Evolutionary conservation across 495 filamentous ascomycete genomes (phyloP).

Genomic region (Coniosporium apollinis): DNA sequence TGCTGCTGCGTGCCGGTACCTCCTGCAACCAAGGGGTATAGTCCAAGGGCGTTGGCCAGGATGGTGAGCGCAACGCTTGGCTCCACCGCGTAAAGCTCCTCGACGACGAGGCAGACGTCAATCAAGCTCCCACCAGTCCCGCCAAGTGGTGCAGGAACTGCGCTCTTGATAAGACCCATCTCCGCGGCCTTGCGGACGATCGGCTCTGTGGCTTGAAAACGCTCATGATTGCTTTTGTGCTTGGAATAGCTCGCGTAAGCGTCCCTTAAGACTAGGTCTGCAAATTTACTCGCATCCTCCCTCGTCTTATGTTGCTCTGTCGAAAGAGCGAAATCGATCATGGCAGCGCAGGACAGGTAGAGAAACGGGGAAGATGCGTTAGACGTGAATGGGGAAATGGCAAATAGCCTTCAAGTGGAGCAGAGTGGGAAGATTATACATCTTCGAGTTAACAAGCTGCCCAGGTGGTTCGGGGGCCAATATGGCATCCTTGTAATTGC

Average conservation of each 20-base stretch:
- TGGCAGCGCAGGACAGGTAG: neutral
- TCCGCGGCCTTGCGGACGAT: slow-evolving; percentile 27
- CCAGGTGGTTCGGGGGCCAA: no score
- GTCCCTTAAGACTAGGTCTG: neutral
- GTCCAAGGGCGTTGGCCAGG: slow-evolving; percentile 33
- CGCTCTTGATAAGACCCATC: slow-evolving; percentile 31
- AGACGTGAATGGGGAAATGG: no score
- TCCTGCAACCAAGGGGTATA: slow-evolving; percentile 30
- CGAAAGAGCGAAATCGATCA: slow-evolving; percentile 1
- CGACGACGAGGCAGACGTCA: slow-evolving; percentile 33
- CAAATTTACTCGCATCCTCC: neutral
- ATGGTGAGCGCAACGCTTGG: slow-evolving; percentile 31
- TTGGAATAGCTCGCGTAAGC: neutral
- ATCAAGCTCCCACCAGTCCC: slow-evolving; percentile 28
- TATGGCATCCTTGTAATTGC: no score
- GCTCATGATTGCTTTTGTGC: slow-evolving; percentile 6
- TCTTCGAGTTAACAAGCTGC: no score
- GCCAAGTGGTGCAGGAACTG: slow-evolving; percentile 27
- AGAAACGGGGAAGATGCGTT: no score
- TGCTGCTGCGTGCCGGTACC: slow-evolving; percentile 25
- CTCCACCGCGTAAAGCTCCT: slow-evolving; percentile 36
- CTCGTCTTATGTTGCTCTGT: neutral
- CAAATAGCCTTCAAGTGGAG: no score
- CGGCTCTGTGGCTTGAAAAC: slow-evolving; percentile 31
- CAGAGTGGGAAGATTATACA: no score